phyloP scores from a whole-genome alignment of 306 rosid genomes.

The Trifolium fragiferum region DNA sequence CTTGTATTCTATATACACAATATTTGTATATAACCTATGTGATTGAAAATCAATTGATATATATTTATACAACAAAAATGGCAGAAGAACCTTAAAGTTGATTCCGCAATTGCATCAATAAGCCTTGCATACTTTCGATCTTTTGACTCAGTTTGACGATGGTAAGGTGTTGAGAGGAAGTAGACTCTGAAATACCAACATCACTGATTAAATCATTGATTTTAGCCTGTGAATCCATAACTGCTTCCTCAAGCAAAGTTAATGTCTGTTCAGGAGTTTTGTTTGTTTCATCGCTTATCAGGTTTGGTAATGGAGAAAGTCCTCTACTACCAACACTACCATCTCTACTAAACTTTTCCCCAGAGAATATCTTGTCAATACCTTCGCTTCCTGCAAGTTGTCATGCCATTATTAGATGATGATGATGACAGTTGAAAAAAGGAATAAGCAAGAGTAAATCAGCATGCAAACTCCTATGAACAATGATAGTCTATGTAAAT shows the following conservation, averaged over 20 bases:
- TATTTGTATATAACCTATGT: slow-evolving; percentile 47
- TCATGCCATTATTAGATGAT: slow-evolving; percentile 28
- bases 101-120: slow-evolving; percentile 64
- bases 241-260: slow-evolving; percentile 69
- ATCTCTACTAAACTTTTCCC: slow-evolving; percentile 61
- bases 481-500: background rate
- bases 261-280: slow-evolving; percentile 64
- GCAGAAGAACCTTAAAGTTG: slow-evolving; percentile 50
- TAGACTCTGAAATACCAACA: slow-evolving; percentile 53
- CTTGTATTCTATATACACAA: slow-evolving; percentile 55
- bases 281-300: slow-evolving; percentile 52
- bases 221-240: slow-evolving; percentile 65
- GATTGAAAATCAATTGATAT: slow-evolving; percentile 45
- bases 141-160: slow-evolving; percentile 63
- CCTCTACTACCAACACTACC: slow-evolving; percentile 58
- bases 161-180: slow-evolving; percentile 59
- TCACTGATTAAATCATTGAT: slow-evolving; percentile 56
- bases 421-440: background rate
- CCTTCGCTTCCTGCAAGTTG: slow-evolving; percentile 85
- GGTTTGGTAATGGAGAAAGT: slow-evolving; percentile 54
- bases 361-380: slow-evolving; percentile 75
- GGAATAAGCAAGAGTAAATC: slow-evolving; percentile 1
- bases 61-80: slow-evolving; percentile 47
- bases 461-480: slow-evolving; percentile 14
- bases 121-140: slow-evolving; percentile 69